phyloP scores from a whole-genome alignment of 2,329 filamentous ascomycete genomes.

The Diatrype stigma region DNA sequence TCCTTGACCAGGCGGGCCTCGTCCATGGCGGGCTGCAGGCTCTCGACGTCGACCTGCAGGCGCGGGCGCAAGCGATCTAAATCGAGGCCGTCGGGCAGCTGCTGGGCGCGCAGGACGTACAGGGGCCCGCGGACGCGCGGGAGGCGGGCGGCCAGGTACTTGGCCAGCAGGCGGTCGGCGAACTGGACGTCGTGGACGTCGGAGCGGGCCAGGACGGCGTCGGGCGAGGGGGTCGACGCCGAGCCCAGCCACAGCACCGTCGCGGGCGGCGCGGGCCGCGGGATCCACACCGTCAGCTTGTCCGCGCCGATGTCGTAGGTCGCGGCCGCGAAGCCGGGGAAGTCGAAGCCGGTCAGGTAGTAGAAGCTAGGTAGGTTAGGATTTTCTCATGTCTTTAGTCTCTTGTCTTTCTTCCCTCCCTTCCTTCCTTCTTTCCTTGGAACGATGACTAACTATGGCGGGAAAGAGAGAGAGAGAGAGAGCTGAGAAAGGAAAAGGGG shows the following conservation, averaged over 20 bases:
- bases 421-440: no score
- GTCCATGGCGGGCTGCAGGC: slow-evolving; percentile 70
- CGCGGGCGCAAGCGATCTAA: slow-evolving; percentile 22
- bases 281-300: slow-evolving; percentile 68
- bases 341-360: slow-evolving; percentile 52
- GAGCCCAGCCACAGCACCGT: slow-evolving; percentile 61
- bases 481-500: no score
- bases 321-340: slow-evolving; percentile 49
- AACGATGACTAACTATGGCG: no score
- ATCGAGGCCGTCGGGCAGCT: slow-evolving; percentile 33
- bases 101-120: slow-evolving; percentile 41
- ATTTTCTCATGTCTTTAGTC: no score
- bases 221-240: slow-evolving; percentile 46
- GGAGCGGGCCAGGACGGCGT: slow-evolving; percentile 57
- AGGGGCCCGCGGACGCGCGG: slow-evolving; percentile 34
- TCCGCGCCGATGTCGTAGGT: slow-evolving; percentile 56
- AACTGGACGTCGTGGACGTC: slow-evolving; percentile 71
- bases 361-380: slow-evolving; percentile 44
- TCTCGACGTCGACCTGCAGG: slow-evolving; percentile 42
- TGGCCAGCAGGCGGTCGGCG: slow-evolving; percentile 39
- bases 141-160: slow-evolving; percentile 47
- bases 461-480: not conserved
- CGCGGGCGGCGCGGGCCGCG: slow-evolving; percentile 55
- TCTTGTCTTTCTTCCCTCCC: no score
- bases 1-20: slow-evolving; percentile 78